Evolutionary conservation across 2,329 filamentous ascomycete species (phyloP), one percentile per base, ranked within the genome.

Genomic region (Sporothrix protearum): DNA sequence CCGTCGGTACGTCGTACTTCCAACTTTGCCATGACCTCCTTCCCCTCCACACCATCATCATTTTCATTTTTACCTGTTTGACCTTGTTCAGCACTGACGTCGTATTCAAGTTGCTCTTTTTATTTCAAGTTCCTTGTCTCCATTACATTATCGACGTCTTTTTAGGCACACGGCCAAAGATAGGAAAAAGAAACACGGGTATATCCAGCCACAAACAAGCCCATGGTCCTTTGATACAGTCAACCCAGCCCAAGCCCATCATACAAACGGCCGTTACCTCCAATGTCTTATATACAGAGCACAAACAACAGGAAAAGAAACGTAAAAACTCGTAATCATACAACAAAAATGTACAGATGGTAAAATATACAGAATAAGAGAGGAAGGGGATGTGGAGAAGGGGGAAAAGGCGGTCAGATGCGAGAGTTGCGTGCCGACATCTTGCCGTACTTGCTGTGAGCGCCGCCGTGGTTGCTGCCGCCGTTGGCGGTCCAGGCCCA

Each of bases 241-340:
- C 16, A 61, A 9, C 33, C 59, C 59, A 42, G 10, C 19, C 33
- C 33, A 12, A 63, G 28, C 39, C 61, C 36, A 64, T 12, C 22
- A 9, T 47, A 28, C 39, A 45, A 49, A 42, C 39, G 22, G 61
- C 61, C 39, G 61, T 47, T 3, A 14, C 12, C 39, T 19, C 39
- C 39, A 64, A 66, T 66, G 61, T n/a, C 9, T 66, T 66, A 66
- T 66, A 28, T 64, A 64, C 59, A 64, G 36, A 42, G 28, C 45
- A 45, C 16, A 10, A 64, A 42, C 36, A 25, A 45, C 5, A 28
- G 25, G 22, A 14, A 33, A n/a, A 42, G 39, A n/a, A 47, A 30
- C 61, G 19, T 63, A 39, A 16, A 7, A 47, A n/a, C 7, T 47
- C 22, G 61, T 66, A 66, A 47, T 66, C 42, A 47, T 66, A 66